phyloP scores from a whole-genome alignment of 108 stramenopile species.

The Aurantiochytrium sp. region DNA sequence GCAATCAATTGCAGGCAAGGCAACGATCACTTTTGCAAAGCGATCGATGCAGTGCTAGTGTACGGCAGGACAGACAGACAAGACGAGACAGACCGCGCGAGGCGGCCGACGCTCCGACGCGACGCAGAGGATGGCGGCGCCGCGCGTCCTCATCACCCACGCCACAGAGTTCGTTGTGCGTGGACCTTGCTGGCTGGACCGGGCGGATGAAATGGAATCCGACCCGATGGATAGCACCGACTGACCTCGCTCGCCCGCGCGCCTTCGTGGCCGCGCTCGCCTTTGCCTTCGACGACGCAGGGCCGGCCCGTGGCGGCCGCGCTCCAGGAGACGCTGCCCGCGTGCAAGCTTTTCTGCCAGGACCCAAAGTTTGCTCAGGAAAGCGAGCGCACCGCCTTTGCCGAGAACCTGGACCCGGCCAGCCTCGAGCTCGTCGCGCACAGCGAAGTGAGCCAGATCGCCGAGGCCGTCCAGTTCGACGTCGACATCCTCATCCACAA shows the following conservation, averaged over 20 bases:
- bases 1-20: too few species aligned
- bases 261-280: too few species aligned
- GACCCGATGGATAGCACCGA: too few species aligned
- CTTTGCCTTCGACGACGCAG: not conserved
- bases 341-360: not conserved
- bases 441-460: not conserved
- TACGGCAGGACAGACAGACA: too few species aligned
- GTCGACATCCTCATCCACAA: not conserved
- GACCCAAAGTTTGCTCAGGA: not conserved
- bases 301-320: not conserved
- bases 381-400: not conserved
- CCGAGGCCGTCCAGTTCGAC: not conserved
- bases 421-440: not conserved
- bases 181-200: not conserved
- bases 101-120: too few species aligned
- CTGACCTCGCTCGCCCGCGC: too few species aligned
- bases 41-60: too few species aligned
- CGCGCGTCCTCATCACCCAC: not conserved
- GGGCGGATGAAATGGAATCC: too few species aligned
- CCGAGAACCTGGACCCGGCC: not conserved
- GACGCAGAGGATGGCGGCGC: too few species aligned
- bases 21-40: too few species aligned
- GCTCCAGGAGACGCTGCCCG: not conserved
- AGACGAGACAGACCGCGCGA: too few species aligned
- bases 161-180: not conserved